phyloP scores from a whole-genome alignment of 495 filamentous ascomycete genomes.

The Antarctomyces pellizariae region DNA sequence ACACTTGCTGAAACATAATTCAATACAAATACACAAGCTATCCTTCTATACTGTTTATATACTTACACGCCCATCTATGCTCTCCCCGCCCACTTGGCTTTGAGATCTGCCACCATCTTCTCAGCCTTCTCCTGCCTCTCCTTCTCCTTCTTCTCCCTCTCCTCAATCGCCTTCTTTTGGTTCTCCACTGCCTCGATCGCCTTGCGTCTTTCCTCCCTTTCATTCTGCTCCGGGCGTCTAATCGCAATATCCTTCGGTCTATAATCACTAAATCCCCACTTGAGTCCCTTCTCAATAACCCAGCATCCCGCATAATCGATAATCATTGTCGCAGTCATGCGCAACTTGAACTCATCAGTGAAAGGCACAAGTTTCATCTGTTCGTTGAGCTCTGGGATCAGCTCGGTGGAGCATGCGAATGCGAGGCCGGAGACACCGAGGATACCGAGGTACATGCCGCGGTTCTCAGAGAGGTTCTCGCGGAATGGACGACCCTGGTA shows the following conservation, averaged over 20 bases:
- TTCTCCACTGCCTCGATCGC: slow-evolving; percentile 31
- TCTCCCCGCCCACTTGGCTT: slow-evolving; percentile 19
- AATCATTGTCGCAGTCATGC: slow-evolving; percentile 66
- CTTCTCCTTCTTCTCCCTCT: slow-evolving; percentile 4
- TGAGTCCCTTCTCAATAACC: slow-evolving; percentile 69
- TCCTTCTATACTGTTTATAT: neutral
- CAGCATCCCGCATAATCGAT: slow-evolving; percentile 80
- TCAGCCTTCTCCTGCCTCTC: slow-evolving; percentile 14
- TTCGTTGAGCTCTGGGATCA: slow-evolving; percentile 87
- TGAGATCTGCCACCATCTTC: slow-evolving; percentile 25
- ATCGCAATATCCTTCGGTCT: slow-evolving; percentile 83
- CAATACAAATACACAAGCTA: no score
- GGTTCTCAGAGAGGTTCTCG: slow-evolving; percentile 84
- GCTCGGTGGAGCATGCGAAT: slow-evolving; percentile 90
- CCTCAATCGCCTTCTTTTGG: slow-evolving; percentile 28
- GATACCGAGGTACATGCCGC: slow-evolving; percentile 94
- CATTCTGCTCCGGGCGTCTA: slow-evolving; percentile 68
- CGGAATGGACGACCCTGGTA: slow-evolving; percentile 97
- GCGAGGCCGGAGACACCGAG: slow-evolving; percentile 70
- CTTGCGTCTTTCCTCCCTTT: slow-evolving; percentile 44
- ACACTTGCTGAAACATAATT: no score
- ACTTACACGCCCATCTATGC: neutral
- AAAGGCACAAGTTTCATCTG: slow-evolving; percentile 89
- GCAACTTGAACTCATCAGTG: slow-evolving; percentile 66
- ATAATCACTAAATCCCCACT: slow-evolving; percentile 75